Percentiles rank a stretch among this genome's conserved stretches.
Evolutionary conservation across 2,329 filamentous ascomycete genomes (phyloP).

Genomic region (Sarocladium oryzae): DNA sequence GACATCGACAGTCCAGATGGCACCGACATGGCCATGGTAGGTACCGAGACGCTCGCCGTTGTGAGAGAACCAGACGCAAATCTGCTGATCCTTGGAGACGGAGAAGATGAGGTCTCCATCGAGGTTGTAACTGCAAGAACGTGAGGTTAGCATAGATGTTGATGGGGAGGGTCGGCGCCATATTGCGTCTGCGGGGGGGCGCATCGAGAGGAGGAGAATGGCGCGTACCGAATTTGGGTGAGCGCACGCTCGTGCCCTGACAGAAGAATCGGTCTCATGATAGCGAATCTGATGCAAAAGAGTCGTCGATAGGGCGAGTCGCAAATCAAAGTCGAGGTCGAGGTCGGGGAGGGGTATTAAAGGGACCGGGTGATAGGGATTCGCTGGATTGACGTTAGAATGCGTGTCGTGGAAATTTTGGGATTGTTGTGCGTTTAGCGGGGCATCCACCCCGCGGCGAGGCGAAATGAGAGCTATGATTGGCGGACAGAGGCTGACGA

Average conservation of each 20-base stretch:
- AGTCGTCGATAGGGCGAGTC: slow-evolving; percentile 14
- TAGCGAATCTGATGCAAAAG: slow-evolving; percentile 31
- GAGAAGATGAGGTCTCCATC: slow-evolving; percentile 98
- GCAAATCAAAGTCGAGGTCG: slow-evolving; percentile 10
- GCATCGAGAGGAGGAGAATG: slow-evolving; percentile 2
- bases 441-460: slow-evolving; percentile 18
- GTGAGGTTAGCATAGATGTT: not conserved
- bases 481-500: not conserved
- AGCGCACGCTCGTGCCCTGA: slow-evolving; percentile 95
- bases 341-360: slow-evolving; percentile 19
- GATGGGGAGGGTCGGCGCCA: not conserved
- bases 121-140: slow-evolving; percentile 65
- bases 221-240: slow-evolving; percentile 74
- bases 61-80: slow-evolving; percentile 94
- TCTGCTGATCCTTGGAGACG: slow-evolving; percentile 90
- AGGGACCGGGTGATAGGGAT: slow-evolving; percentile 18
- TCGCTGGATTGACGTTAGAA: slow-evolving; percentile 17
- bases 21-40: slow-evolving; percentile 94
- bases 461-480: not conserved
- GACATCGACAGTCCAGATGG: slow-evolving; percentile 97
- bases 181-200: not conserved
- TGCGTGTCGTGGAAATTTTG: slow-evolving; percentile 33
- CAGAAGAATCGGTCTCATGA: slow-evolving; percentile 94
- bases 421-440: slow-evolving; percentile 39
- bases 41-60: slow-evolving; percentile 97